Base-by-base conservation (phyloP, 345 rosid species). In the Lumnitzera littorea region DNA sequence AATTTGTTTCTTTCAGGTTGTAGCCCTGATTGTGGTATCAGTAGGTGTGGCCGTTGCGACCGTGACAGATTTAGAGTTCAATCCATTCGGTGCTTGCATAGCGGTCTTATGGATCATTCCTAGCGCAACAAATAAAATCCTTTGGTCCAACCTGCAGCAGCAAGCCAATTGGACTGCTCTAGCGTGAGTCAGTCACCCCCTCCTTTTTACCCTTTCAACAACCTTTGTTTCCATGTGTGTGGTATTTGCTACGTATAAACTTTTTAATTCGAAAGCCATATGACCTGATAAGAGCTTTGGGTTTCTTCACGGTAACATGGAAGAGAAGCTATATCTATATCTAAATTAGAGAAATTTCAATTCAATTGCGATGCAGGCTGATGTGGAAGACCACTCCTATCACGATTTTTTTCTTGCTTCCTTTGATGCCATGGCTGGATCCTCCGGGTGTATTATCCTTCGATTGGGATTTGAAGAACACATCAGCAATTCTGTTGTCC, bases 311-410 rank as follows among this genome's bases (percentile, higher is more conserved):
- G 7, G 36, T 29, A 29, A 6, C 43, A 36, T 9, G 9, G 43
- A 36, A 36, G 43, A 20, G 20, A 20, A 20, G 20, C 20, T 20
- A 20, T 20, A 20, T 20, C 20, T 20, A 20, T 20, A 20, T 20
- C 20, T 20, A 20, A 20, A 20, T 20, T 20, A 20, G 20, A 20
- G 20, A 20, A 20, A 20, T 20, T 20, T 20, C 20, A 1, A 20
- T 20, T 20, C 20, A 20, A 20, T 20, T 20, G 20, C 20, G 13
- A n/a, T 73, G 77, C 63, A 94, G 99, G 69, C 70, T 94, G 78
- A 94, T 94, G 99, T 94, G 97, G 99, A 94, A 83, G 84, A 90
- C 99, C 5, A 94, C 97, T 2, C 99, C 97, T 0, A 71, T 84
- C 60, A 94, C 99, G 2, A 56, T 94, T 48, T 80, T 90, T 58